Percentiles rank a stretch among this genome's conserved stretches.
phyloP scores from a whole-genome alignment of 192 early-diverging fungal genomes.

The Umbelopsis vinacea region DNA sequence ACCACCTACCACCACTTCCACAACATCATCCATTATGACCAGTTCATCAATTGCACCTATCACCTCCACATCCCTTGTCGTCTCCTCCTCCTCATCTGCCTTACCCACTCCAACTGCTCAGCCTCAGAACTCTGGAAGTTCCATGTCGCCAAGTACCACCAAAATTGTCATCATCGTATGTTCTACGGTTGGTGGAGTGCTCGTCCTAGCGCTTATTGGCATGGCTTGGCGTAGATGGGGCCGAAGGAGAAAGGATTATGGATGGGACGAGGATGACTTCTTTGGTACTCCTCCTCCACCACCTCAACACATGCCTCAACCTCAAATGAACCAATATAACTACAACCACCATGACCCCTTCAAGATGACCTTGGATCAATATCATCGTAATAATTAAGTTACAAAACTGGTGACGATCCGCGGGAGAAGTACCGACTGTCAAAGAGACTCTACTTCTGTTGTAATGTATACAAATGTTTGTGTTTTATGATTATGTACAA shows the following conservation, averaged over 20 bases:
- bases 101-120: neutral
- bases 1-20: neutral
- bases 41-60: neutral
- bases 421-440: neutral
- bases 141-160: constrained; percentile 10
- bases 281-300: neutral
- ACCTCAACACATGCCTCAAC: constrained; percentile 12
- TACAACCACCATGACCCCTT: constrained; percentile 11
- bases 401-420: neutral
- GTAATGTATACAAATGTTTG: neutral
- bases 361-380: constrained; percentile 10
- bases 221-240: neutral
- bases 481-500: constrained; percentile 3
- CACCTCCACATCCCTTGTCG: neutral
- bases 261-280: constrained; percentile 14
- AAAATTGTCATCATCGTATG: constrained; percentile 1
- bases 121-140: constrained; percentile 3
- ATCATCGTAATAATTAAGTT: neutral
- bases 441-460: neutral
- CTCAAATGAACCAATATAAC: constrained; percentile 10
- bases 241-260: constrained; percentile 15
- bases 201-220: neutral
- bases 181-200: constrained; percentile 5
- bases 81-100: neutral
- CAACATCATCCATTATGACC: neutral